A percentile compares a stretch with the other conserved stretches of the same genome.
These are phyloP conservation scores for Ogataea populi-albae DNA, from an alignment of 805 yeast species.

Conservation along the genomic window DNA sequence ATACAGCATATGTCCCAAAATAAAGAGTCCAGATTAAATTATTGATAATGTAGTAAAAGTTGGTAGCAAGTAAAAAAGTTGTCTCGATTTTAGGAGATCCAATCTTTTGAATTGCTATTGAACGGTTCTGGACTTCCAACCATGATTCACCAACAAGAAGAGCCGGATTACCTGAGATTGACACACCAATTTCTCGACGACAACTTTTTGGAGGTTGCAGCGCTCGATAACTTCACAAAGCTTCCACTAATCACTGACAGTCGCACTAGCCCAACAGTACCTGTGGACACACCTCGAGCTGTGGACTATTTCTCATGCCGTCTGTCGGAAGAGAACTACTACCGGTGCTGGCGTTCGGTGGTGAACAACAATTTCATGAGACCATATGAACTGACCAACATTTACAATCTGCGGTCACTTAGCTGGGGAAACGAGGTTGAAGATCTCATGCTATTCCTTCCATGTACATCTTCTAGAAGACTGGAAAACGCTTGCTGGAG, in stretches of 20 bases:
- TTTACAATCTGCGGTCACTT: slow-evolving; percentile 23
- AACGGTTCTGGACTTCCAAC: no score
- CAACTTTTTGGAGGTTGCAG: slow-evolving; percentile 23
- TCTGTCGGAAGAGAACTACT: slow-evolving; percentile 35
- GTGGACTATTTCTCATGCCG: slow-evolving; percentile 42
- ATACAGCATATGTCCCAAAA: no score
- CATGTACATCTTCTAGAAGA: slow-evolving; percentile 39
- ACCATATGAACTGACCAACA: slow-evolving; percentile 31
- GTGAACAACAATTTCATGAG: slow-evolving; percentile 35
- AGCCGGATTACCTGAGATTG: slow-evolving; percentile 14
- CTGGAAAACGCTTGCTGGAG: slow-evolving; percentile 89
- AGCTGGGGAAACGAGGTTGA: slow-evolving; percentile 27
- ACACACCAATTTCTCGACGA: slow-evolving; percentile 33
- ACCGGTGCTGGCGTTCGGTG: slow-evolving; percentile 41
- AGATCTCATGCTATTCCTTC: slow-evolving; percentile 33
- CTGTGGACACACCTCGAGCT: slow-evolving; percentile 24
- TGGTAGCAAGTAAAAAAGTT: no score
- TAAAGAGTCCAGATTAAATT: no score
- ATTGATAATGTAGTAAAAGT: no score
- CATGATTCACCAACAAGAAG: background rate
- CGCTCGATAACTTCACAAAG: slow-evolving; percentile 21
- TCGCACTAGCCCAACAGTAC: slow-evolving; percentile 6
- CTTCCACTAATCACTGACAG: slow-evolving; percentile 26
- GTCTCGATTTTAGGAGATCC: no score
- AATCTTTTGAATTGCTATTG: no score